Conservation (phyloP, 768 basidiomycete species). For the Porpolomopsis calyptriformis region DNA sequence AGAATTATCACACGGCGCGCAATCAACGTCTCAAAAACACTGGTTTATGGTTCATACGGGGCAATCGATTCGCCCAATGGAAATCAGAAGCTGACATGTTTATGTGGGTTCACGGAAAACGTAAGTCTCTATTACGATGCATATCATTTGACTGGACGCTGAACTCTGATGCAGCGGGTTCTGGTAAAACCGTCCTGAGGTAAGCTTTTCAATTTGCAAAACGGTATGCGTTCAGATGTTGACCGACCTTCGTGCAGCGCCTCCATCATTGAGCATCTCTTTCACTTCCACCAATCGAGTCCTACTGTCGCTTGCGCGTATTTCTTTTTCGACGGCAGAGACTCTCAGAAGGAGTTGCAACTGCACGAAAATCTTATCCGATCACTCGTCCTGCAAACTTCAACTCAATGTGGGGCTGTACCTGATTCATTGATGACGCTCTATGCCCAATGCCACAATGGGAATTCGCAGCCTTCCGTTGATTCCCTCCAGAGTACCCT, state of each 20-base stretch:
- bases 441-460: background rate
- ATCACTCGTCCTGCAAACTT: constrained; percentile 16
- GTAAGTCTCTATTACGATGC: background rate
- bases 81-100: background rate
- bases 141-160: background rate
- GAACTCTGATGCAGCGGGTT: constrained; percentile 4
- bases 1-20: background rate
- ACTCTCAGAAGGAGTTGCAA: constrained; percentile 8
- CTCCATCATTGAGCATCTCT: background rate
- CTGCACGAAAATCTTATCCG: constrained; percentile 7
- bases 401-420: constrained; percentile 1
- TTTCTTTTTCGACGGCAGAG: constrained; percentile 17
- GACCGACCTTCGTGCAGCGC: background rate
- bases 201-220: background rate
- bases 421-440: constrained; percentile 1
- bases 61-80: background rate
- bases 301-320: constrained; percentile 9
- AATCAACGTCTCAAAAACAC: background rate
- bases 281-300: background rate
- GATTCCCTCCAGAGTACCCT: constrained; percentile 9
- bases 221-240: background rate
- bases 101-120: constrained; percentile 1
- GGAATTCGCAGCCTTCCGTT: background rate
- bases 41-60: background rate
- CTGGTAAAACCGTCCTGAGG: constrained; percentile 8